Evolutionary conservation across 768 basidiomycete genomes (phyloP), one percentile per base, ranked within the genome.

Genomic region (Asterophora parasitica): DNA sequence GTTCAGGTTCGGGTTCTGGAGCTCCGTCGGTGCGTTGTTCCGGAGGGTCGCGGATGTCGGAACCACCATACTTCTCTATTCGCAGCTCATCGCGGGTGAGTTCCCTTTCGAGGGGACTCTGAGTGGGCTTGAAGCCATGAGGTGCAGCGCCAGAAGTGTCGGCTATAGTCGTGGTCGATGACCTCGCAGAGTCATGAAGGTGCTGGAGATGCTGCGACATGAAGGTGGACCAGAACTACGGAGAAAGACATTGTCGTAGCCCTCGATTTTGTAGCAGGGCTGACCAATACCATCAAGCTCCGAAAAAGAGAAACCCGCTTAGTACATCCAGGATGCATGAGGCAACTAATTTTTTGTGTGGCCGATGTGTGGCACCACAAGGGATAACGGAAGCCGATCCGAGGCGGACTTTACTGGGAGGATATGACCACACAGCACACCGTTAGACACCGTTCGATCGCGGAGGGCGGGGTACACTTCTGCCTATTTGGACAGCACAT

Each of bases 51-150:
- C 57, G 59, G 11, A 62, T 55, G 36, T 65, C 65, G 42, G 66
- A 64, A 38, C 60, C 63, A 10, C 65, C 65, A 59, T 67, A 66
- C 11, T 48, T 59, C 39, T 61, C 63, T 28, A 62, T 49, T 12
- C 56, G 55, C 11, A 60, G 56, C 53, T 69, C 61, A 43, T 53
- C 60, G 13, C 54, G 57, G 20, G 50, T 44, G 1, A 61, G 53
- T 27, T 65, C 59, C 46, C 53, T 50, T 23, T 60, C 56, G 10
- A 65, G 41, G 4, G 49, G 56, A 28, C 52, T 41, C 13, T 42
- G 16, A 4, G 26, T 15, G 13, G 52, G 19, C 31, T 33, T 11
- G 12, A 37, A 10, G 13, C 42, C 23, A 42, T 12, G 42, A 28
- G 16, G 23, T 16, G 15, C 23, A n/a, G 42, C 27, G 3, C 15